Conservation (phyloP, 768 basidiomycete genomes). For the Pisolithus albus region DNA sequence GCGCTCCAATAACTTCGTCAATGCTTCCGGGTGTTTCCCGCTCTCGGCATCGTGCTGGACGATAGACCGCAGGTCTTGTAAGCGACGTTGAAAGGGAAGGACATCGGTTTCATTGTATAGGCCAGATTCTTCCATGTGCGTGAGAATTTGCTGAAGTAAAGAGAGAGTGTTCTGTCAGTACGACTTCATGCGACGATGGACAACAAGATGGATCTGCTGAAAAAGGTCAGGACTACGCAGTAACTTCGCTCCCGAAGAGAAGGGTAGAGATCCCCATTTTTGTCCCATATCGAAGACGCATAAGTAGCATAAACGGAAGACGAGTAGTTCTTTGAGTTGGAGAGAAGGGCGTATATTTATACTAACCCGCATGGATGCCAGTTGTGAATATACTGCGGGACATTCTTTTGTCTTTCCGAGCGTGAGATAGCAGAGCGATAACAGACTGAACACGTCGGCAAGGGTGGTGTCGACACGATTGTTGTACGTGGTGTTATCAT, state of each 20-base stretch:
- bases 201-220: conserved; percentile 19
- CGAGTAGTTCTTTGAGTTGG: neutral
- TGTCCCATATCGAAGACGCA: neutral
- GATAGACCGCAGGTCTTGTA: conserved; percentile 78
- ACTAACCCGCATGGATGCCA: conserved; percentile 93
- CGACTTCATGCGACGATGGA: conserved; percentile 15
- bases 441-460: conserved; percentile 90
- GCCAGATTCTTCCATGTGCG: conserved; percentile 93
- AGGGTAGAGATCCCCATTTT: conserved; percentile 3
- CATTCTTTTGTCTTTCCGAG: conserved; percentile 94
- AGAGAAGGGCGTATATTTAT: conserved; percentile 2
- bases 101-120: conserved; percentile 92
- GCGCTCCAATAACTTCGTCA: conserved; percentile 83
- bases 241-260: conserved; percentile 8
- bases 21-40: conserved; percentile 76
- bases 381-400: conserved; percentile 92
- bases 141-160: conserved; percentile 74
- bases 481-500: conserved; percentile 64
- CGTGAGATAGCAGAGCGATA: conserved; percentile 96
- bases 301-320: conserved; percentile 4
- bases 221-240: conserved; percentile 19
- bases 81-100: conserved; percentile 75
- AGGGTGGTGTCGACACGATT: conserved; percentile 94
- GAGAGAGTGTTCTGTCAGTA: conserved; percentile 19
- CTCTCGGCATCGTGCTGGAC: conserved; percentile 76